Evolutionary conservation across 73 alveolate species (phyloP).

Genomic region (Uronychia setigera): DNA sequence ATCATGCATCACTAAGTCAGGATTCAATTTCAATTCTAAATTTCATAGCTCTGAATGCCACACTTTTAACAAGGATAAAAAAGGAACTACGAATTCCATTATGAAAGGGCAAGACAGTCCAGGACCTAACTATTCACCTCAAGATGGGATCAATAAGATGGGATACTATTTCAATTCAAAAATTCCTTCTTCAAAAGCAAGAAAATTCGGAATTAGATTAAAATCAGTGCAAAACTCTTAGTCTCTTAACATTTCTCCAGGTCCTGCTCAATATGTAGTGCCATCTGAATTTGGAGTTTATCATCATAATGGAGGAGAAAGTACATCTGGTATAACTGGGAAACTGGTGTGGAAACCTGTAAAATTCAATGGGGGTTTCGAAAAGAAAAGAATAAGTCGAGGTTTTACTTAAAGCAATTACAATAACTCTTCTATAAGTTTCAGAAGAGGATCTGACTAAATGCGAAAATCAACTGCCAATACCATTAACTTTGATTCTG

Average conservation of each 20-base stretch:
- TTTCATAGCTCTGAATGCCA: conserved; percentile 47
- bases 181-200: conserved; percentile 1
- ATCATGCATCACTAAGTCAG: conserved; percentile 57
- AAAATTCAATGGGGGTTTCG: too few species aligned
- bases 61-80: conserved; percentile 19
- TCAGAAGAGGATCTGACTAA: too few species aligned
- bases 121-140: conserved; percentile 67
- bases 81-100: neutral
- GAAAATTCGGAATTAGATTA: neutral
- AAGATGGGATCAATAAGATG: conserved; percentile 29
- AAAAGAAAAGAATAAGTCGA: too few species aligned
- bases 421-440: too few species aligned
- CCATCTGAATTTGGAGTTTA: neutral
- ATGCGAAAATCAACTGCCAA: too few species aligned
- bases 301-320: neutral
- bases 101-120: conserved; percentile 25
- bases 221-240: neutral
- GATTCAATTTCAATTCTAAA: conserved; percentile 50
- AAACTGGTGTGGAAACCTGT: neutral
- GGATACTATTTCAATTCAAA: conserved; percentile 63
- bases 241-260: neutral
- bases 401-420: too few species aligned
- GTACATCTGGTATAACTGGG: neutral
- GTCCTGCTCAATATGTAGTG: neutral
- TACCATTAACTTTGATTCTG: too few species aligned